A percentile compares a stretch with the other conserved stretches of the same genome.
Evolutionary conservation across 2,329 filamentous ascomycete genomes (phyloP).

Genomic region (Aaosphaeria pasadenensis): DNA sequence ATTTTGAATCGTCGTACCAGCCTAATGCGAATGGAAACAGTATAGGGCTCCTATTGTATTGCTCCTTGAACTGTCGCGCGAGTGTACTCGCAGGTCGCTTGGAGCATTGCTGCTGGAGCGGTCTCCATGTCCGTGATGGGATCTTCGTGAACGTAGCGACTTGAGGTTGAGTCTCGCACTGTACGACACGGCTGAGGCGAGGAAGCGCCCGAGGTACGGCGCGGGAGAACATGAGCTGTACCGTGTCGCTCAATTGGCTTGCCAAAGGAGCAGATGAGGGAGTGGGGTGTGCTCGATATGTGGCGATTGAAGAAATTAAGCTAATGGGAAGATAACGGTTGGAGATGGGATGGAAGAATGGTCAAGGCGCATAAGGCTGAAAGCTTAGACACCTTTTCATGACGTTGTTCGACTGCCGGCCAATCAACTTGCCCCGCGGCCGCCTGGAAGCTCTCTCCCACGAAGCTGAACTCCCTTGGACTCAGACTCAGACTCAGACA

Average conservation of each 20-base stretch:
- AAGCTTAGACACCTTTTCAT: slow-evolving; percentile 12
- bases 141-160: slow-evolving; percentile 16
- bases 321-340: slow-evolving; percentile 6
- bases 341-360: slow-evolving; percentile 6
- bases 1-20: slow-evolving; percentile 12
- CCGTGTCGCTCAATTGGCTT: too few species aligned
- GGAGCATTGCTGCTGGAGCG: slow-evolving; percentile 20
- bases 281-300: not conserved
- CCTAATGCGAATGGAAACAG: slow-evolving; percentile 35
- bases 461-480: slow-evolving; percentile 1
- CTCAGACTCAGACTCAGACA: too few species aligned
- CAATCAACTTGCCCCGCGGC: slow-evolving; percentile 18
- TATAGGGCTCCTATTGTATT: slow-evolving; percentile 39
- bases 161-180: slow-evolving; percentile 21
- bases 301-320: slow-evolving; percentile 5
- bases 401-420: slow-evolving; percentile 21
- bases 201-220: slow-evolving; percentile 24
- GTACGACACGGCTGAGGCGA: slow-evolving; percentile 16
- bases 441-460: slow-evolving; percentile 9
- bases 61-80: slow-evolving; percentile 23
- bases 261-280: too few species aligned
- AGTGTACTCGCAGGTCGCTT: slow-evolving; percentile 27
- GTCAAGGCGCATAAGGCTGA: slow-evolving; percentile 25
- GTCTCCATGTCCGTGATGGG: slow-evolving; percentile 21
- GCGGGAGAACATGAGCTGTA: slow-evolving; percentile 34